phyloP scores from a whole-genome alignment of 345 rosid species.

The Citrus trifoliata region DNA sequence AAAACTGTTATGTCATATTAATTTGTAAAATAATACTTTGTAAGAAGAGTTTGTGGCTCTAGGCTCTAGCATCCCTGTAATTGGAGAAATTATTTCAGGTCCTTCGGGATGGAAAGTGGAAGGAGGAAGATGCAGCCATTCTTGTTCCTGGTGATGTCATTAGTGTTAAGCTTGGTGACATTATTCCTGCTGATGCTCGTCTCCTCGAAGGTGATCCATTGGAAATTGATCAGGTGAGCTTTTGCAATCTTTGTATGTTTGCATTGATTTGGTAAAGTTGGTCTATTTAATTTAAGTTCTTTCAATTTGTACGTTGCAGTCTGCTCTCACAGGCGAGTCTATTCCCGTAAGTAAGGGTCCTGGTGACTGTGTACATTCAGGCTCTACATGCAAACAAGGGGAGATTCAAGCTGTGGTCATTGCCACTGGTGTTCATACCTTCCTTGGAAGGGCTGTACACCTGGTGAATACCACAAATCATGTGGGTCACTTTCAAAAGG shows the following conservation, averaged over 20 bases:
- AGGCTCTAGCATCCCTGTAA: too few relatives aligned
- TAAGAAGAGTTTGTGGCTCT: too few relatives aligned
- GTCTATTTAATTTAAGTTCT: background rate
- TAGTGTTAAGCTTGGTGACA: constrained; percentile 66
- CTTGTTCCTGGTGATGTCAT: constrained; percentile 73
- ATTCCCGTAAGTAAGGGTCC: constrained; percentile 87
- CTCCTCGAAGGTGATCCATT: constrained; percentile 71
- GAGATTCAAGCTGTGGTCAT: constrained; percentile 82
- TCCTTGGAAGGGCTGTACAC: constrained; percentile 91
- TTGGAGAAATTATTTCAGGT: constrained; percentile 27
- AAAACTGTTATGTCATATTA: too few relatives aligned
- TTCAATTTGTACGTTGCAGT: constrained; percentile 22
- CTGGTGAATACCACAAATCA: constrained; percentile 85
- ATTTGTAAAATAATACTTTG: too few relatives aligned
- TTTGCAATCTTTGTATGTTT: background rate
- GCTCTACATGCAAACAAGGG: constrained; percentile 83
- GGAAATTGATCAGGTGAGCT: constrained; percentile 54
- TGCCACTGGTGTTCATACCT: constrained; percentile 89
- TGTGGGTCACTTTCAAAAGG: constrained; percentile 90
- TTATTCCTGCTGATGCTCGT: constrained; percentile 70
- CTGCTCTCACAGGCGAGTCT: constrained; percentile 85
- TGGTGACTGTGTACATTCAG: constrained; percentile 79
- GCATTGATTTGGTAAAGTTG: background rate
- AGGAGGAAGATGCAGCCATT: constrained; percentile 54
- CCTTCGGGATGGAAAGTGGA: constrained; percentile 58